Evolutionary conservation across 352 stramenopile species (phyloP).

Genomic region (Pelagophyceae sp.): DNA sequence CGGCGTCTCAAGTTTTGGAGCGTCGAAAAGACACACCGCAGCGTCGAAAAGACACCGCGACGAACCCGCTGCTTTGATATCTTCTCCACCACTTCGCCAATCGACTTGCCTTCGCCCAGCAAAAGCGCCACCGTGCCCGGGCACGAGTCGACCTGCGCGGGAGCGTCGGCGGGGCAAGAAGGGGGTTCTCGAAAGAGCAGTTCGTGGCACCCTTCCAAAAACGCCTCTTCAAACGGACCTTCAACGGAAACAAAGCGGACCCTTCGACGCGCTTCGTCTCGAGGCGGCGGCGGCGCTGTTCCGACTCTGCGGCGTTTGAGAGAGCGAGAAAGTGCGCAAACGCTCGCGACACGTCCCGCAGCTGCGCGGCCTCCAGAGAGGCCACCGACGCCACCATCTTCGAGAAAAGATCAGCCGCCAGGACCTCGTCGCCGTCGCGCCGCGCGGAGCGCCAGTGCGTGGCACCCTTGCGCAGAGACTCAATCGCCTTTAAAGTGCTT

Average conservation of each 20-base stretch:
- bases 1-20: too few relatives aligned
- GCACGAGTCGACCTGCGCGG: constrained; percentile 24
- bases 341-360: constrained; percentile 50
- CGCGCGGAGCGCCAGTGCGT: neutral
- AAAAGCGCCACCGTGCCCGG: constrained; percentile 31
- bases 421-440: neutral
- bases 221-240: too few relatives aligned
- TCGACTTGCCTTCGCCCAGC: constrained; percentile 19
- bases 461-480: too few relatives aligned
- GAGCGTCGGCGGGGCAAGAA: too few relatives aligned
- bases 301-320: constrained; percentile 64
- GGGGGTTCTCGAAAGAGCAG: too few relatives aligned
- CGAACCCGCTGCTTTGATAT: too few relatives aligned
- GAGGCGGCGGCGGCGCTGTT: constrained; percentile 45
- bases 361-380: constrained; percentile 34
- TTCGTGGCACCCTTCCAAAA: too few relatives aligned
- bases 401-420: constrained; percentile 19
- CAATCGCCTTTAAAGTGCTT: neutral
- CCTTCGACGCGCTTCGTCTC: constrained; percentile 12
- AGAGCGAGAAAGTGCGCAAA: constrained; percentile 71
- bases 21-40: too few relatives aligned
- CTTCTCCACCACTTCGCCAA: too few relatives aligned
- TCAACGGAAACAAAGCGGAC: constrained; percentile 20
- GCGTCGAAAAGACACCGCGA: neutral
- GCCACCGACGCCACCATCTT: constrained; percentile 30